These are phyloP conservation scores for Monosporascus sp. DNA, from an alignment of 2,329 filamentous ascomycete species.

Conservation along the genomic window DNA sequence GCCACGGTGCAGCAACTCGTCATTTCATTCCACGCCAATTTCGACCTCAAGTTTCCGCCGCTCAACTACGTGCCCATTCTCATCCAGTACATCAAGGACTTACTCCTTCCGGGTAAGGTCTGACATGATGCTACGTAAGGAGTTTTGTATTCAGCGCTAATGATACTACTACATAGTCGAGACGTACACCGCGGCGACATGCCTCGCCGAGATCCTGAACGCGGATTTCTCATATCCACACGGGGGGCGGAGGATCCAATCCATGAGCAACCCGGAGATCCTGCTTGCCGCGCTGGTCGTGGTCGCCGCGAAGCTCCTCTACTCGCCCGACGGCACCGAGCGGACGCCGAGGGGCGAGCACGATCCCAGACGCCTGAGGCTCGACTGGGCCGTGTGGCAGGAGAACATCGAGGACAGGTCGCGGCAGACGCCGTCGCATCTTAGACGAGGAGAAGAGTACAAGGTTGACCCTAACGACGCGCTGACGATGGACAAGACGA, in stretches of 20 bases:
- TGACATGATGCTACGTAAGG: too few species aligned
- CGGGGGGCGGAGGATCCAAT: slow-evolving; percentile 35
- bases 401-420: slow-evolving; percentile 35
- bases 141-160: background rate
- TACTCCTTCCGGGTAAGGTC: slow-evolving; percentile 66
- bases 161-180: slow-evolving; percentile 48
- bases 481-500: slow-evolving; percentile 45
- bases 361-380: slow-evolving; percentile 52
- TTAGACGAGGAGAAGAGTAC: slow-evolving; percentile 23
- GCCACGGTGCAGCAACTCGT: slow-evolving; percentile 55
- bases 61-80: slow-evolving; percentile 66
- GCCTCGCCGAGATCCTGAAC: slow-evolving; percentile 44
- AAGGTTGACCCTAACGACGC: slow-evolving; percentile 23
- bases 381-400: slow-evolving; percentile 73
- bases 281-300: slow-evolving; percentile 66
- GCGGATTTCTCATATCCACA: slow-evolving; percentile 55
- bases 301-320: slow-evolving; percentile 71
- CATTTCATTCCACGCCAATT: slow-evolving; percentile 59
- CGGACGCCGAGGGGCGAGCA: slow-evolving; percentile 42
- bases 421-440: slow-evolving; percentile 9
- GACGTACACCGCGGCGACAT: slow-evolving; percentile 53
- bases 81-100: slow-evolving; percentile 62
- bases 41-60: slow-evolving; percentile 65
- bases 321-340: slow-evolving; percentile 61
- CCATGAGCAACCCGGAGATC: slow-evolving; percentile 66